Base-by-base conservation (phyloP, 768 basidiomycete genomes). In the Mycena pura region DNA sequence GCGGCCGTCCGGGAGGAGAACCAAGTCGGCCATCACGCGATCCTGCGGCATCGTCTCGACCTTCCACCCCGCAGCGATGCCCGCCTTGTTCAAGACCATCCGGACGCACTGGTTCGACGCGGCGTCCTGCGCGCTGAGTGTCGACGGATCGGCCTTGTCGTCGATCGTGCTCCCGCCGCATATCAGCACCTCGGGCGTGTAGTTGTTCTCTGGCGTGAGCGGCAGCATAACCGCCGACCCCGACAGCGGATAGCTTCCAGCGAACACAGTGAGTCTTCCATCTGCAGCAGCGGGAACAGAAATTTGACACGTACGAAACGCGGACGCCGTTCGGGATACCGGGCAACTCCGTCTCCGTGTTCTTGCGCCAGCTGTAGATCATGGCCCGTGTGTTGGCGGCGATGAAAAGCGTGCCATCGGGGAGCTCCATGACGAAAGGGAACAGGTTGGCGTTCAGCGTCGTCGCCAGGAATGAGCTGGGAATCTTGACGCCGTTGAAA, bases 361-460 rank as follows among this genome's bases (percentile, higher is more conserved):
- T 73, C 32, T 45, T 70, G 44, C 67, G 61, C 41, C 69, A 71
- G 58, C 74, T 66, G 58, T 73, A 74, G 57, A 76, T 74, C 49
- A 76, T 74, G 4, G 74, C 57, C 56, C 73, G 71, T 29, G 75
- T 77, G 64, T 77, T 78, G 2, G 81, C 79, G 8, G 77, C 72
- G 62, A 81, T 72, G 46, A 80, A 76, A 3, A 81, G 66, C 24
- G 60, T 75, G 6, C 77, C 76, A 63, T 81, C 78, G 19, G 81
- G 80, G 45, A 82, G 76, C 5, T 68, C 63, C 22, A 73, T 67
- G 4, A 68, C 63, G 34, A 73, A 74, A 25, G 70, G 65, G 58
- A 47, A 65, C 14, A 48, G 56, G 27, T 60, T 60, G 28, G 56
- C 43, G 44, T 64, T 60, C 38, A 66, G 34, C 6, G 57, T 64